Conservation (phyloP, 1,284 basidiomycete genomes). For the Schizopora paradoxa region DNA sequence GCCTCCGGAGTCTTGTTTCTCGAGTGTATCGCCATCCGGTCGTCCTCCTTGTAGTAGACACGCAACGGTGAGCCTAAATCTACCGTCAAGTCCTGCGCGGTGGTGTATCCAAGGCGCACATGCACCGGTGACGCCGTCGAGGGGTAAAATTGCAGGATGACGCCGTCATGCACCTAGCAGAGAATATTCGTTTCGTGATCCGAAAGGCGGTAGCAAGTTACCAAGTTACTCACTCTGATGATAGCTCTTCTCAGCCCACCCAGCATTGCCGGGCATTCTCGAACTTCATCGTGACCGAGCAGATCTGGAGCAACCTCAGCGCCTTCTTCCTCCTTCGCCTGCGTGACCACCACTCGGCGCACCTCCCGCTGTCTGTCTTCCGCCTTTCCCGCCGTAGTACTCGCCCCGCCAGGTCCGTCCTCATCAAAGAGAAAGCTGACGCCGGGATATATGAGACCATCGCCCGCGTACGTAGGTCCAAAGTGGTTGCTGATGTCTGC, state of each 20-base stretch:
- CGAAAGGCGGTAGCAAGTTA: no score
- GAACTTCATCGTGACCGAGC: slow-evolving; percentile 63
- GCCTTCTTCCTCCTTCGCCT: slow-evolving; percentile 49
- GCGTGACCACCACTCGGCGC: slow-evolving; percentile 65
- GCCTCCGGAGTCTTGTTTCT: slow-evolving; percentile 36
- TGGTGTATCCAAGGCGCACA: slow-evolving; percentile 73
- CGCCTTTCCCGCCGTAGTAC: slow-evolving; percentile 4
- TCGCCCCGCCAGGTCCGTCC: slow-evolving; percentile 48
- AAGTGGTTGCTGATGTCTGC: slow-evolving; percentile 69
- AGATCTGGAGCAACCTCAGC: slow-evolving; percentile 56
- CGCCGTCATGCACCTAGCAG: slow-evolving; percentile 64
- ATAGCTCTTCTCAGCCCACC: slow-evolving; percentile 65
- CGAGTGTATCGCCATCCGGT: slow-evolving; percentile 77
- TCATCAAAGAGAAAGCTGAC: slow-evolving; percentile 78
- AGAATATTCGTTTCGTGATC: slow-evolving; percentile 6
- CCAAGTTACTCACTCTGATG: slow-evolving; percentile 49
- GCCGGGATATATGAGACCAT: slow-evolving; percentile 76
- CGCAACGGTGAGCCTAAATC: slow-evolving; percentile 78
- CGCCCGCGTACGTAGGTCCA: slow-evolving; percentile 81
- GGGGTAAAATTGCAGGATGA: slow-evolving; percentile 63
- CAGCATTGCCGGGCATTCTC: slow-evolving; percentile 57
- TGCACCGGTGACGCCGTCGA: slow-evolving; percentile 46
- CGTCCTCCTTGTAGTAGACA: slow-evolving; percentile 81
- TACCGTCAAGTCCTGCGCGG: slow-evolving; percentile 72
- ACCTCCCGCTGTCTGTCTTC: slow-evolving; percentile 71